These are phyloP conservation scores for Strobilomyces echinocephalus DNA, from an alignment of 768 basidiomycete species.

Conservation along the genomic window DNA sequence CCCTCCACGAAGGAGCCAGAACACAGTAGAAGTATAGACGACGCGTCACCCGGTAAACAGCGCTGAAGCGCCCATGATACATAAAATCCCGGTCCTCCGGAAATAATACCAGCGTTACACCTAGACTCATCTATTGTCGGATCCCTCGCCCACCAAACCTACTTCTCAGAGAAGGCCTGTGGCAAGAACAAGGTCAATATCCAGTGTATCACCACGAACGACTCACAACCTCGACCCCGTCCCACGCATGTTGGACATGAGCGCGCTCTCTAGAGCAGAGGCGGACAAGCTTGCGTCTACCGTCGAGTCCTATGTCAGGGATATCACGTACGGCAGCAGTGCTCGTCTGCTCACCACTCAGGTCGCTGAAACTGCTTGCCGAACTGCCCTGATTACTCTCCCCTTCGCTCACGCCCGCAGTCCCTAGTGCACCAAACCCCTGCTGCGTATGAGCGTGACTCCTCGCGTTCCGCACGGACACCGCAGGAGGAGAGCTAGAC, in stretches of 20 bases:
- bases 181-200: not conserved
- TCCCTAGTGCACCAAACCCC: slow-evolving; percentile 38
- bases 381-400: slow-evolving; percentile 66
- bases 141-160: slow-evolving; percentile 24
- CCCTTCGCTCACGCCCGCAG: slow-evolving; percentile 45
- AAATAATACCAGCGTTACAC: not conserved
- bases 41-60: slow-evolving; percentile 20
- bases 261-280: slow-evolving; percentile 75
- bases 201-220: not conserved
- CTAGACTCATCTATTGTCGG: slow-evolving; percentile 21
- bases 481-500: slow-evolving; percentile 57
- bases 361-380: slow-evolving; percentile 79
- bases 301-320: not conserved
- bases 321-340: not conserved
- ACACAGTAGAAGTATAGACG: slow-evolving; percentile 15
- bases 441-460: slow-evolving; percentile 47
- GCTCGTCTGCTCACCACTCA: slow-evolving; percentile 60
- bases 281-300: slow-evolving; percentile 70
- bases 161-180: slow-evolving; percentile 36
- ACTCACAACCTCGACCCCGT: slow-evolving; percentile 70
- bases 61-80: slow-evolving; percentile 3
- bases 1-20: slow-evolving; percentile 20
- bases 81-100: not conserved
- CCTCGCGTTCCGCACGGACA: slow-evolving; percentile 53
- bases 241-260: slow-evolving; percentile 68